These are phyloP conservation scores for Annulohypoxylon truncatum DNA, from an alignment of 2,329 filamentous ascomycete species.

Conservation along the genomic window DNA sequence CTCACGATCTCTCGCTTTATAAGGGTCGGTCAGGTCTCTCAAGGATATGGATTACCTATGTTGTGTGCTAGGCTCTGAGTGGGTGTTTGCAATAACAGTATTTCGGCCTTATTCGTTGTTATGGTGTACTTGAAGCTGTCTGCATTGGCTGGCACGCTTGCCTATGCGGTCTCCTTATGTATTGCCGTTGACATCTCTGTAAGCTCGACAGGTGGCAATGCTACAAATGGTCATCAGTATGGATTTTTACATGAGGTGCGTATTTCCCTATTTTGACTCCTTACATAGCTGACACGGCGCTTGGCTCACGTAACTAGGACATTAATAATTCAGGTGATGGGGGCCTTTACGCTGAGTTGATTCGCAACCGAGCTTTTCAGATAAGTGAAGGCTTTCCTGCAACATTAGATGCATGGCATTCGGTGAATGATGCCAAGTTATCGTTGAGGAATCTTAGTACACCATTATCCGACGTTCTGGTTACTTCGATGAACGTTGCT, in stretches of 20 bases:
- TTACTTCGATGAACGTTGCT: conserved; percentile 62
- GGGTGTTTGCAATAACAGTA: not conserved
- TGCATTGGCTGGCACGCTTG: conserved; percentile 35
- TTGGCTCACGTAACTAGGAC: conserved; percentile 56
- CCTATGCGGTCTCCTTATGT: conserved; percentile 35
- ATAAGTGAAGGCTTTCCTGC: conserved; percentile 56
- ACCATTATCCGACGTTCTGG: conserved; percentile 64
- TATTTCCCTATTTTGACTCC: not conserved
- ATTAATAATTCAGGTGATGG: conserved; percentile 78
- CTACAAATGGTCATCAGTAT: conserved; percentile 58
- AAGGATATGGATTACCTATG: not conserved
- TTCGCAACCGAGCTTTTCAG: conserved; percentile 78
- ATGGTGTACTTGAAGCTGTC: conserved; percentile 42
- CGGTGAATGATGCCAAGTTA: conserved; percentile 57
- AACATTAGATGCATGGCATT: conserved; percentile 59
- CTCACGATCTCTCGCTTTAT: conserved; percentile 1
- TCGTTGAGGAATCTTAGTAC: conserved; percentile 59
- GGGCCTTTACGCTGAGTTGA: conserved; percentile 77
- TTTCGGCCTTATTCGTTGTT: not conserved
- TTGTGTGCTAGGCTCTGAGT: not conserved
- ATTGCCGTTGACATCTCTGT: conserved; percentile 54
- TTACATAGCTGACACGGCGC: not conserved
- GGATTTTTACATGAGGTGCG: conserved; percentile 59
- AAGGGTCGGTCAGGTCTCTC: not conserved
- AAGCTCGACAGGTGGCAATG: conserved; percentile 54